These are phyloP conservation scores for Lasiosphaeria miniovina DNA, from an alignment of 495 filamentous ascomycete genomes.

Conservation along the genomic window DNA sequence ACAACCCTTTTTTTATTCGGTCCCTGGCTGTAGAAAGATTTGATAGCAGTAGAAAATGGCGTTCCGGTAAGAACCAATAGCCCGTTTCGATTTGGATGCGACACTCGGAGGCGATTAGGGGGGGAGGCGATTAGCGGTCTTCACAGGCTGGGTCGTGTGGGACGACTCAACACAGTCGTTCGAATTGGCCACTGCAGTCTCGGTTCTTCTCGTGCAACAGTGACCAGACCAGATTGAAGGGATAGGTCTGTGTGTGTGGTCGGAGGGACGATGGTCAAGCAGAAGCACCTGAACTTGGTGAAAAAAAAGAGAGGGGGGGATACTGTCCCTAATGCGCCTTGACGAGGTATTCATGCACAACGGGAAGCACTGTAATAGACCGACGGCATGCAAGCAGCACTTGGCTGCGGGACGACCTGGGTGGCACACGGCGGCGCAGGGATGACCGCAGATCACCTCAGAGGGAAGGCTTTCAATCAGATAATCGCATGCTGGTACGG, in stretches of 20 bases:
- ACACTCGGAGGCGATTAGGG: constrained; percentile 9
- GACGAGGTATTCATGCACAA: constrained; percentile 32
- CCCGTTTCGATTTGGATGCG: constrained; percentile 23
- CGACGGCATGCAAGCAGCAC: background rate
- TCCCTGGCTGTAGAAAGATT: constrained; percentile 24
- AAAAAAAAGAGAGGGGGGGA: constrained; percentile 19
- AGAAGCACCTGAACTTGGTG: constrained; percentile 15
- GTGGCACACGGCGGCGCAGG: constrained; percentile 16
- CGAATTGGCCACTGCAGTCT: constrained; percentile 13
- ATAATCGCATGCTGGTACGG: background rate
- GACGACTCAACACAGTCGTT: constrained; percentile 32
- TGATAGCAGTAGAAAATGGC: constrained; percentile 23
- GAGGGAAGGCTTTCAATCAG: background rate
- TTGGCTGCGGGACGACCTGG: constrained; percentile 16
- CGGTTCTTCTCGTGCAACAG: constrained; percentile 16
- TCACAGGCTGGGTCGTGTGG: constrained; percentile 24
- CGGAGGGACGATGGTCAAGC: constrained; percentile 23
- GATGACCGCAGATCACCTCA: constrained; percentile 1
- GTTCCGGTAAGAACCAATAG: constrained; percentile 28
- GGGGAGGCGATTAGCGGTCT: constrained; percentile 29
- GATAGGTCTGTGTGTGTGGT: constrained; percentile 24
- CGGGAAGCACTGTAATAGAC: constrained; percentile 22
- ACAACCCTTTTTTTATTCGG: constrained; percentile 5
- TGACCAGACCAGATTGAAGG: constrained; percentile 4
- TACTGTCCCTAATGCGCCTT: constrained; percentile 14